Percentiles rank a stretch among this genome's conserved stretches.
Conservation (phyloP, 768 basidiomycete species). For the Leccinum longicurvipes region DNA sequence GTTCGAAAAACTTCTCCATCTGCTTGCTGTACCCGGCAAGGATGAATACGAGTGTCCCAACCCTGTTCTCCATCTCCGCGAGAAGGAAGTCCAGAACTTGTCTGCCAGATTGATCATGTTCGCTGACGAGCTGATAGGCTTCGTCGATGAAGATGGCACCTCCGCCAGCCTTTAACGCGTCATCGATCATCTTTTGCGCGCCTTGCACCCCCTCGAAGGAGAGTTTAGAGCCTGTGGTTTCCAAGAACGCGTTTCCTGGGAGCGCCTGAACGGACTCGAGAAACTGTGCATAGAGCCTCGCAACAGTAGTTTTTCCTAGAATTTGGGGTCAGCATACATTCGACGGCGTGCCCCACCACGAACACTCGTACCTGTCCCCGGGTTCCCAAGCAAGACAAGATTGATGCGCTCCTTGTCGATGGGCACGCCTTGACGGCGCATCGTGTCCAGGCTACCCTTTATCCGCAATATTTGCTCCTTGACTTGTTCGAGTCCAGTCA, state of each 20-base stretch:
- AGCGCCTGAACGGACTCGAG: constrained; percentile 53
- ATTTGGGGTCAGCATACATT: background rate
- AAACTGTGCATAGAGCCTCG: constrained; percentile 62
- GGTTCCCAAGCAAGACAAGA: constrained; percentile 63
- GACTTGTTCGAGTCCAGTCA: constrained; percentile 68
- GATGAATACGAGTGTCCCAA: constrained; percentile 65
- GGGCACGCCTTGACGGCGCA: constrained; percentile 50
- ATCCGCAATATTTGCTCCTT: constrained; percentile 58
- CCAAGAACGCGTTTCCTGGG: constrained; percentile 52
- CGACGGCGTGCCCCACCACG: background rate
- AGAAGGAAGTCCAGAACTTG: constrained; percentile 69
- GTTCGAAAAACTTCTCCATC: constrained; percentile 78
- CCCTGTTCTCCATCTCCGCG: constrained; percentile 71
- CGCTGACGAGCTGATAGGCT: constrained; percentile 62
- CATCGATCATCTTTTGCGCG: constrained; percentile 50
- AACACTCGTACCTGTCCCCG: constrained; percentile 58
- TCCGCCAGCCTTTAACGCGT: constrained; percentile 51
- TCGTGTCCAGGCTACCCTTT: constrained; percentile 54
- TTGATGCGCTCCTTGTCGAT: constrained; percentile 59
- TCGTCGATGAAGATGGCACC: constrained; percentile 73
- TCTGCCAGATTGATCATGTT: constrained; percentile 46
- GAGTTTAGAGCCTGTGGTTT: constrained; percentile 62
- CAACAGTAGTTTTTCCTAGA: constrained; percentile 68
- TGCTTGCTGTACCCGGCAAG: constrained; percentile 68
- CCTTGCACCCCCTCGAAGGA: constrained; percentile 56